Evolutionary conservation across 2,329 filamentous ascomycete species (phyloP), one percentile per base, ranked within the genome.

Genomic region (Botrytis pseudocinerea): DNA sequence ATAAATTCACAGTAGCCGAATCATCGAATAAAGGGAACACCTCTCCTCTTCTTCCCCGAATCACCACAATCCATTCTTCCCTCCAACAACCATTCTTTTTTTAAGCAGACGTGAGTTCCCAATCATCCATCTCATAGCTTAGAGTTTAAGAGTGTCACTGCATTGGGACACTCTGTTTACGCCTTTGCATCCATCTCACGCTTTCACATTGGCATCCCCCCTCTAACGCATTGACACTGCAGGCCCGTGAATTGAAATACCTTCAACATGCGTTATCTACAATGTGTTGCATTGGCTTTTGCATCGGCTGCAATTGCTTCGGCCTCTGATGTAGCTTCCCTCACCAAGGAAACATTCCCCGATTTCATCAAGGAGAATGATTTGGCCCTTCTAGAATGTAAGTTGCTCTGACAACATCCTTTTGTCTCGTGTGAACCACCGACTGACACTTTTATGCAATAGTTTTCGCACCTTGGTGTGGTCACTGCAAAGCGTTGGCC

Each of bases 401-500:
- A 85, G 92, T 85, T 46, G 25, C 20, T n/a, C 35, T 22, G 18
- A 42, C 10, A 0, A 7, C 57, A 42, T 14, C 16, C 48, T 22
- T 42, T 72, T 54, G 20, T 38, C 51, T 35, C 74, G 18, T n/a
- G 25, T n/a, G 4, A 60, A 59, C 68, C 48, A 20, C 40, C 16
- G 73, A 74, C 79, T 79, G 76, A 78, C 60, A 70, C 65, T 66
- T 70, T 22, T 22, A 44, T 66, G 44, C 60, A 71, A 72, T 76
- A 94, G 92, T 98, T 90, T 98, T 93, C 83, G 95, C 95, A 78
- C 80, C 81, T 76, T 82, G 81, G 81, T 82, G 80, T 77, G 95
- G 95, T 78, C 95, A 98, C 89, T 98, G 95, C 92, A 98, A 99
- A 88, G 95, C 95, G 75, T 93, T 99, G 78, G 96, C 93, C 76